A percentile compares a stretch with the other conserved stretches of the same genome.
These are phyloP conservation scores for Aspergillus aculeatinus DNA, from an alignment of 2,329 filamentous ascomycete genomes.

Conservation along the genomic window DNA sequence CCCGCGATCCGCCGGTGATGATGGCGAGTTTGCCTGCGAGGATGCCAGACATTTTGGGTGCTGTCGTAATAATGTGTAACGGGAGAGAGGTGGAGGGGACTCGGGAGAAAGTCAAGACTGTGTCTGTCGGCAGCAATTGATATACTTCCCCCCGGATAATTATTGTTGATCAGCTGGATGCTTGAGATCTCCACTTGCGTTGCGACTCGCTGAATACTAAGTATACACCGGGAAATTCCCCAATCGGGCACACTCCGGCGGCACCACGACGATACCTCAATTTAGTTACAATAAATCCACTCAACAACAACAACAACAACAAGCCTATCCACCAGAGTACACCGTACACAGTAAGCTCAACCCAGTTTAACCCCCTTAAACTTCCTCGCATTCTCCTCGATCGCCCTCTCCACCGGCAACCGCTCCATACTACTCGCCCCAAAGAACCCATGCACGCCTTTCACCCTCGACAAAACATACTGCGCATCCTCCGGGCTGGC, in stretches of 20 bases:
- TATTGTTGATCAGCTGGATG: background rate
- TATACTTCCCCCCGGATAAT: background rate
- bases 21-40: constrained; percentile 77
- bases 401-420: constrained; percentile 66
- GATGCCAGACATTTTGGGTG: constrained; percentile 27
- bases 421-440: constrained; percentile 69
- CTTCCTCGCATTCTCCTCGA: constrained; percentile 56
- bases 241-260: constrained; percentile 15
- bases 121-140: background rate
- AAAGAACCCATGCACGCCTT: constrained; percentile 69
- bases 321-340: too few relatives aligned
- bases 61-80: background rate
- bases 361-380: constrained; percentile 50
- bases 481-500: constrained; percentile 62
- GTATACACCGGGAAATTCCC: constrained; percentile 27
- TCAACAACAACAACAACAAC: background rate
- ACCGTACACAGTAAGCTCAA: background rate
- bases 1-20: constrained; percentile 75
- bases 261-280: background rate
- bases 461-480: constrained; percentile 60
- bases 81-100: background rate
- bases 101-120: background rate
- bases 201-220: background rate
- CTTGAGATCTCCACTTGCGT: background rate
- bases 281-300: background rate